phyloP scores from a whole-genome alignment of 306 rosid genomes.

The Rosa lucieae region DNA sequence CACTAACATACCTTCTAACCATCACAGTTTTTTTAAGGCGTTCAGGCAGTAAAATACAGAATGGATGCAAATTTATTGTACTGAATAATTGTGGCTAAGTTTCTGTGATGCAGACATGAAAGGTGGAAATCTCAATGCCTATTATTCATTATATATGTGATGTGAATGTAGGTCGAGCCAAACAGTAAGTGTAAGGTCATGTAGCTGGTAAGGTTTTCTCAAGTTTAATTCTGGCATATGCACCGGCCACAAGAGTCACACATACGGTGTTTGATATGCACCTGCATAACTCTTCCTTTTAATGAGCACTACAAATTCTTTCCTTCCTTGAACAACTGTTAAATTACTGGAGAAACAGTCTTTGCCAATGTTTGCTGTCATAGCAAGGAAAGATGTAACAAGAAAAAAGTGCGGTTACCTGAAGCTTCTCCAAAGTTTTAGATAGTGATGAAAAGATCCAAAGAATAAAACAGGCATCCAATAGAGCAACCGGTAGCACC shows the following conservation, averaged over 20 bases:
- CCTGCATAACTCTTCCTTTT: not conserved
- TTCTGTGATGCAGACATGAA: not conserved
- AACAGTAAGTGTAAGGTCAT: not conserved
- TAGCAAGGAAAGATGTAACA: slow-evolving; percentile 10
- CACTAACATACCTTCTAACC: not conserved
- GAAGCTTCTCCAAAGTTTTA: slow-evolving; percentile 78
- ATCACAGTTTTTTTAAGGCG: not conserved
- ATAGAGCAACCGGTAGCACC: slow-evolving; percentile 68
- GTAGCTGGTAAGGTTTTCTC: not conserved
- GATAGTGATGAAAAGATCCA: slow-evolving; percentile 75
- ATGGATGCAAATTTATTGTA: not conserved
- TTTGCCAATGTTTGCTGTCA: not conserved
- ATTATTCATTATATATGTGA: not conserved
- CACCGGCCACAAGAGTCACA: not conserved
- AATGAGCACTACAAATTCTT: not conserved
- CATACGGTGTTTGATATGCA: not conserved
- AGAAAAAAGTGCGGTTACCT: slow-evolving; percentile 42
- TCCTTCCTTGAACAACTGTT: slow-evolving; percentile 7
- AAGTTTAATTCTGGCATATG: not conserved
- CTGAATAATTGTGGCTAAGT: not conserved
- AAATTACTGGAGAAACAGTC: not conserved
- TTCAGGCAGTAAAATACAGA: not conserved
- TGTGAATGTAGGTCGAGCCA: slow-evolving; percentile 4
- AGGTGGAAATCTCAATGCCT: not conserved
- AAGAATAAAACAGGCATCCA: slow-evolving; percentile 74